Evolutionary conservation across 1,284 basidiomycete genomes (phyloP).

Genomic region (Paramarasmius palmivorus): DNA sequence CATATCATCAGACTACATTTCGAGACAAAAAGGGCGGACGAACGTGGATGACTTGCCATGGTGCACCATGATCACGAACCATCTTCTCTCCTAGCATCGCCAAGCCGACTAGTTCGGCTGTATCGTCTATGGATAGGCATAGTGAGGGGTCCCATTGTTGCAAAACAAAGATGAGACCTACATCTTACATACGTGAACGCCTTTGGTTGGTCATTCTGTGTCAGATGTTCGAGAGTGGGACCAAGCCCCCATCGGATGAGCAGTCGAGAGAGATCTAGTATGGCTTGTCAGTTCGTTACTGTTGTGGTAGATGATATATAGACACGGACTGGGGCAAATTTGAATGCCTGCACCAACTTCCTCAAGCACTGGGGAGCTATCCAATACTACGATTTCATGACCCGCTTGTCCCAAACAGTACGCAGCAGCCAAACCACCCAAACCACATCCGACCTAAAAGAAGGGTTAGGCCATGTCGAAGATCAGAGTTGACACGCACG

Average conservation of each 20-base stretch:
- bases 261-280: slow-evolving; percentile 40
- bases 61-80: slow-evolving; percentile 10
- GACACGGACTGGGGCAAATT: slow-evolving; percentile 34
- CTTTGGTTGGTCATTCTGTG: slow-evolving; percentile 37
- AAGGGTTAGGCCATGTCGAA: background rate
- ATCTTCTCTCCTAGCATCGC: slow-evolving; percentile 12
- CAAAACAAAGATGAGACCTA: slow-evolving; percentile 22
- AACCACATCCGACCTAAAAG: slow-evolving; percentile 40
- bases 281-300: slow-evolving; percentile 40
- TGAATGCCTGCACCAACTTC: slow-evolving; percentile 53
- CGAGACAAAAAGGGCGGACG: background rate
- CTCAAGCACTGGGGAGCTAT: slow-evolving; percentile 32
- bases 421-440: slow-evolving; percentile 47
- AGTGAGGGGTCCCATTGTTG: background rate
- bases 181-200: slow-evolving; percentile 48
- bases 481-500: background rate
- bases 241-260: slow-evolving; percentile 54
- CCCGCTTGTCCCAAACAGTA: slow-evolving; percentile 42
- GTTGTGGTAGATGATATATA: slow-evolving; percentile 6
- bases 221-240: slow-evolving; percentile 37
- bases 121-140: slow-evolving; percentile 39
- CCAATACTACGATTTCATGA: slow-evolving; percentile 43
- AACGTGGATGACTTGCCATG: slow-evolving; percentile 15
- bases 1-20: background rate
- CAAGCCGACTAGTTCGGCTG: slow-evolving; percentile 9